Percentiles rank a stretch among this genome's conserved stretches.
Conservation (phyloP, 2,329 filamentous ascomycete species). For the Ophiostoma novo-ulmi region DNA sequence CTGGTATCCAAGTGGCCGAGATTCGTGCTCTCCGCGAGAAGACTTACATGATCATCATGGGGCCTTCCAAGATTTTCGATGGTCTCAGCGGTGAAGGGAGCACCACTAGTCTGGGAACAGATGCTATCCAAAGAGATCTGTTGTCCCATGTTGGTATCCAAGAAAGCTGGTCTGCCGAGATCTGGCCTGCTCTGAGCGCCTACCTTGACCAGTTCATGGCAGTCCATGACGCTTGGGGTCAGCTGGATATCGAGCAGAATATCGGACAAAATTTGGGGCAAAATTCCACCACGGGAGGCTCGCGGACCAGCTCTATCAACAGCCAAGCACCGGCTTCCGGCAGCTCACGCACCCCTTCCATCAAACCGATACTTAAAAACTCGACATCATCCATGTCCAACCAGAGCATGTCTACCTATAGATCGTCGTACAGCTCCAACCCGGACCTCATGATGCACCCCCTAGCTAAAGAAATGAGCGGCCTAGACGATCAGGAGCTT, state of each 20-base stretch:
- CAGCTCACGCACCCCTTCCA: conserved; percentile 1
- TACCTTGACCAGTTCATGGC: conserved; percentile 21
- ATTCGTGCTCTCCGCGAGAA: conserved; percentile 22
- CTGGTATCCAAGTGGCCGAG: conserved; percentile 18
- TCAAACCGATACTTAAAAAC: conserved; percentile 24
- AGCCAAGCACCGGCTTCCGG: conserved; percentile 4
- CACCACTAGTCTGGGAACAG: background rate
- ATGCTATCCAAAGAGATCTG: conserved; percentile 10
- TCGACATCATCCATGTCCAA: conserved; percentile 18
- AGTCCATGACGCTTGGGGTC: background rate
- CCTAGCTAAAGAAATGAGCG: conserved; percentile 12
- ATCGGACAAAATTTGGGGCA: background rate
- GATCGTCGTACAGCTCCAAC: conserved; percentile 12
- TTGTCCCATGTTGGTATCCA: conserved; percentile 20
- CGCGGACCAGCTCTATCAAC: background rate
- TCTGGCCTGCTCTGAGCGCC: conserved; percentile 21
- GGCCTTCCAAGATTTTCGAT: background rate
- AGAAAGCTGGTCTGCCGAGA: conserved; percentile 19
- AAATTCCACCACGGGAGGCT: background rate
- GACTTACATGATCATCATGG: conserved; percentile 23
- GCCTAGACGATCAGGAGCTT: conserved; percentile 16
- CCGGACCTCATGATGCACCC: conserved; percentile 22
- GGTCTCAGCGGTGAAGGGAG: background rate
- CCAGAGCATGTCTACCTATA: conserved; percentile 19
- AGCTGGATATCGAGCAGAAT: background rate